These are phyloP conservation scores for Phytophthora colocasiae DNA, from an alignment of 352 stramenopile species.

Conservation along the genomic window DNA sequence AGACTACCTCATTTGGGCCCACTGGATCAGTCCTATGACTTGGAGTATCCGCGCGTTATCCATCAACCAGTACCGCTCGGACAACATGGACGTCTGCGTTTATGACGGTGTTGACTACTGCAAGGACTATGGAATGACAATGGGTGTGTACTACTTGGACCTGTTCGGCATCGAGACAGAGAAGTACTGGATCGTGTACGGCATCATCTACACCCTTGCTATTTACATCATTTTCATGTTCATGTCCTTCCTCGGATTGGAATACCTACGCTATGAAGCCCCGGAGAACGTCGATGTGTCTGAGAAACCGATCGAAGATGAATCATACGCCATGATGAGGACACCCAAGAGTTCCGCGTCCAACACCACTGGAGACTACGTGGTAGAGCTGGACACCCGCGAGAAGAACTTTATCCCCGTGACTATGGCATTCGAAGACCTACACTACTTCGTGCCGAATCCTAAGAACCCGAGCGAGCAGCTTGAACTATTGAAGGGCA, in stretches of 20 bases:
- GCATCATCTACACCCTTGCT: slow-evolving; percentile 31
- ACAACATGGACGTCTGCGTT: no score
- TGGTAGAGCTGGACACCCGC: neutral
- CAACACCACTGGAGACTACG: neutral
- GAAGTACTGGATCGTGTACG: slow-evolving; percentile 46
- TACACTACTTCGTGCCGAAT: slow-evolving; percentile 31
- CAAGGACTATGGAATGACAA: slow-evolving; percentile 18
- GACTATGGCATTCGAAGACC: slow-evolving; percentile 43
- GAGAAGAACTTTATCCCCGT: slow-evolving; percentile 38
- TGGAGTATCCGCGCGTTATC: no score
- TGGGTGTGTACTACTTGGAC: slow-evolving; percentile 47
- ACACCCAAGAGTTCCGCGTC: slow-evolving; percentile 21
- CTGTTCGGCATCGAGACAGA: slow-evolving; percentile 56
- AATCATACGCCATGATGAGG: slow-evolving; percentile 12
- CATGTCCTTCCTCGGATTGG: slow-evolving; percentile 37
- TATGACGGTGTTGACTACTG: no score
- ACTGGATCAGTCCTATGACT: no score
- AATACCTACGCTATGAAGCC: slow-evolving; percentile 32
- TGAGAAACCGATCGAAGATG: slow-evolving; percentile 19
- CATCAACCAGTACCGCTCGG: no score
- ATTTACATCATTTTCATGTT: slow-evolving; percentile 41
- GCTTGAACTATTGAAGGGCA: slow-evolving; percentile 42
- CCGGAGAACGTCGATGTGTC: slow-evolving; percentile 37
- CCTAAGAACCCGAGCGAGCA: slow-evolving; percentile 19
- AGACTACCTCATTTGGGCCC: no score